phyloP scores from a whole-genome alignment of 495 filamentous ascomycete species.

The Pseudoneurospora amorphoporcata region DNA sequence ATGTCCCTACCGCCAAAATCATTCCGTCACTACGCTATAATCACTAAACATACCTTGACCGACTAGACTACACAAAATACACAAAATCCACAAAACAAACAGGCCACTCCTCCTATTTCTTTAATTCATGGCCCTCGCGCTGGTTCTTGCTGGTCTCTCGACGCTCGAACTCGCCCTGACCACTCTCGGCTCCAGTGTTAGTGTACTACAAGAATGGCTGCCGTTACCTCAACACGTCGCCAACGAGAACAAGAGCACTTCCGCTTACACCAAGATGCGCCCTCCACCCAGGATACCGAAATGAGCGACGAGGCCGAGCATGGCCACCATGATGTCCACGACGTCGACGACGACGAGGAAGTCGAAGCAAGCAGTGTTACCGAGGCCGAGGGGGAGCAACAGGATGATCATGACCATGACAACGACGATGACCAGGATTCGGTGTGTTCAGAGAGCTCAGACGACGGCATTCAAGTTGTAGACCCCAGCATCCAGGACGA shows the following conservation, averaged over 20 bases:
- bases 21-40: not conserved
- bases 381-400: conserved; percentile 6
- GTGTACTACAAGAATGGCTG: conserved; percentile 9
- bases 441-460: conserved; percentile 41
- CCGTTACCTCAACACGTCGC: conserved; percentile 9
- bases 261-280: conserved; percentile 30
- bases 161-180: not conserved
- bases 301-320: conserved; percentile 22
- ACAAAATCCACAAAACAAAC: not conserved
- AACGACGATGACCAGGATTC: conserved; percentile 38
- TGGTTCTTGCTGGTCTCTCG: not conserved
- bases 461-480: conserved; percentile 61
- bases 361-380: conserved; percentile 11
- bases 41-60: not conserved
- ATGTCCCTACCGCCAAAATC: conserved; percentile 1
- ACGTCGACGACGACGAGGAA: conserved; percentile 21
- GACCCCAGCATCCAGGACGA: conserved; percentile 69
- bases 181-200: conserved; percentile 1
- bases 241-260: conserved; percentile 24
- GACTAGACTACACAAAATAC: no score
- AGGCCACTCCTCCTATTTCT: not conserved
- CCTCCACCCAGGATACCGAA: conserved; percentile 26
- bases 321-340: not conserved
- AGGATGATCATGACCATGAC: conserved; percentile 14
- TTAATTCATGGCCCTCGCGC: not conserved